phyloP scores from a whole-genome alignment of 106 monocot species.

The Apostasia ramifera region DNA sequence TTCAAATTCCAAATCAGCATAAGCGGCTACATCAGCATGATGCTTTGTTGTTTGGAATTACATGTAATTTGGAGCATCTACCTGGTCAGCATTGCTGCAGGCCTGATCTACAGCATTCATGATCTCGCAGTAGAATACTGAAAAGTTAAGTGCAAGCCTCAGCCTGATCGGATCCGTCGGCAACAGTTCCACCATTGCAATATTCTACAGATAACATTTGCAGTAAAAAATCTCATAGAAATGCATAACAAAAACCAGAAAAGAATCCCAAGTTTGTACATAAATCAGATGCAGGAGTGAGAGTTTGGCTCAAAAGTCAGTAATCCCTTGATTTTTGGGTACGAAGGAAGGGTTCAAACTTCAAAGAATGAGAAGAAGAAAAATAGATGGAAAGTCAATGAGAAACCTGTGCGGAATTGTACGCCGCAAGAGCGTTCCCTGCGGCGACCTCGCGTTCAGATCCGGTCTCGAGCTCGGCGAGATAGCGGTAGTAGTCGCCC shows the following conservation, averaged over 20 bases:
- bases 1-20: neutral
- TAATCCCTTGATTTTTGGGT: no score
- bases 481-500: constrained; percentile 23
- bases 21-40: neutral
- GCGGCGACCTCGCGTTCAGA: constrained; percentile 22
- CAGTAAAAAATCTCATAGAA: neutral
- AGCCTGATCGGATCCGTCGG: constrained; percentile 20
- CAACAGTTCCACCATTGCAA: constrained; percentile 18
- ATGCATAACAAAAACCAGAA: neutral
- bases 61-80: neutral
- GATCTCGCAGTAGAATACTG: constrained; percentile 28
- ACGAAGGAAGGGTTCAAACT: neutral
- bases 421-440: constrained; percentile 18
- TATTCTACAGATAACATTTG: constrained; percentile 10
- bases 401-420: constrained; percentile 22
- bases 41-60: neutral
- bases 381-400: neutral
- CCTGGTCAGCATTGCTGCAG: constrained; percentile 24
- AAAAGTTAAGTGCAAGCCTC: constrained; percentile 26
- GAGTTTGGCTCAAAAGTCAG: neutral
- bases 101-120: constrained; percentile 22
- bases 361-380: neutral
- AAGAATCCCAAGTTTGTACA: neutral
- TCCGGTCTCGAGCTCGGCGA: constrained; percentile 27
- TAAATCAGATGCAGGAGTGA: neutral